Base-by-base conservation (phyloP, 371 early-diverging fungal genomes). In the Syncephalastrum monosporum region DNA sequence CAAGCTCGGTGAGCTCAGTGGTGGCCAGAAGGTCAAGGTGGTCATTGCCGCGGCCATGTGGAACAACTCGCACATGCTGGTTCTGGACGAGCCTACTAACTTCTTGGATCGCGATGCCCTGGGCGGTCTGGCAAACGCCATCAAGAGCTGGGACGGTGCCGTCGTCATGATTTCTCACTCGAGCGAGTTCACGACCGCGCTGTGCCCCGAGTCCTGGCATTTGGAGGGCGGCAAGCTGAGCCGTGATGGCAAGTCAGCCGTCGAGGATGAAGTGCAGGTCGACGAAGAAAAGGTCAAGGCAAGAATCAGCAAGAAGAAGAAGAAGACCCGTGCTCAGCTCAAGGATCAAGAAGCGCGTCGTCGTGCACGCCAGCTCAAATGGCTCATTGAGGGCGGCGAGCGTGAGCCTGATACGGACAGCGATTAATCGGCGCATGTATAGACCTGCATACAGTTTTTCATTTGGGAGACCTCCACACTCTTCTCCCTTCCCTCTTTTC, bases 161-260 rank as follows among this genome's bases (percentile, higher is more conserved):
- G 92, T 95, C 21, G 87, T 95, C 10, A 90, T 92, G 87, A 90
- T 94, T 67, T 89, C 91, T 61, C 95, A 94, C 82, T 87, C 90
- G 66, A 69, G 74, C 25, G 90, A 90, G 71, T 94, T 94, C 69
- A 82, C 91, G 48, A 65, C 74, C n/a, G 87, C 86, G 1, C 78
- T 90, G 16, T 93, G 92, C 73, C 85, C 88, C 55, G 93, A 92
- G 75, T 72, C 84, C 33, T 94, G 91, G 90, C 70, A 81, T 23
- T 79, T 91, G 53, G 85, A 89, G 42, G 83, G 66, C 19, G 90
- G 91, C 42, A 56, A 66, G 19, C 61, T 82, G 52, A 70, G 64
- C 16, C 77, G 74, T 57, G 65, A 71, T 55, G 84, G 84, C 56
- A 78, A 85, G 64, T 73, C 77, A 4, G 81, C 77, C 6, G 83